Evolutionary conservation across 108 stramenopile genomes (phyloP), one percentile per base, ranked within the genome.

Genomic region (Pelagomonas calceolata): DNA sequence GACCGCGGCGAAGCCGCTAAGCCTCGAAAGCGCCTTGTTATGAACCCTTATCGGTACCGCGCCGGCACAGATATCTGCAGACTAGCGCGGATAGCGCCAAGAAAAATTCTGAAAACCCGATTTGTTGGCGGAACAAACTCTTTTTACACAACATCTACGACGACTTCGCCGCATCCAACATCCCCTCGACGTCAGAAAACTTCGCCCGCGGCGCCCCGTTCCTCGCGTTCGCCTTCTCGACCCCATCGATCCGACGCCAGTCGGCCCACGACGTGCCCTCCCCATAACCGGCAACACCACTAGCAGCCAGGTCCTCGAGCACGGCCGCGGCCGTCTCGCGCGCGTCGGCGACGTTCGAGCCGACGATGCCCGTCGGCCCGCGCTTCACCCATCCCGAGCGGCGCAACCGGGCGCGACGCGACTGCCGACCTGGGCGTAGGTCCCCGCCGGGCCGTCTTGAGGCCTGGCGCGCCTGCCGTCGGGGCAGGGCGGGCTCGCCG

Each of bases 371-470:
- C 29, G 76, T 81, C 12, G 99, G 97, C 16, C 99, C 97, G 18
- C 99, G 89, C 76, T 95, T 94, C 29, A 95, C 81, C 99, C 99
- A 99, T 29, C 99, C 99, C 10, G 90, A 71, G 44, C 86, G 87
- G 74, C 96, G 98, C 65, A 96, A 69, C 31, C 83, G 32, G 33
- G 67, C 39, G 14, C 46, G 32, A 64, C 79, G 44, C 67, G 36
- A 31, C 85, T 91, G 44, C 84, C 89, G n/a, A 79, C 64, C 0
- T 46, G 65, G 32, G 79, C 51, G 51, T 26, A 26, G 26, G 51
- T 26, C 7, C 26, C 26, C 21, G 7, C 14, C 10, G 21, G 51
- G 51, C 51, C 51, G 21, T 17, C 7, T 26, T 3, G 3, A 3
- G 51, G 51, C 21, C 3, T 16, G 0, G 51, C 26, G 21, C 51